Evolutionary conservation across 306 rosid species (phyloP), one percentile per base, ranked within the genome.

Genomic region (Morella rubra): DNA sequence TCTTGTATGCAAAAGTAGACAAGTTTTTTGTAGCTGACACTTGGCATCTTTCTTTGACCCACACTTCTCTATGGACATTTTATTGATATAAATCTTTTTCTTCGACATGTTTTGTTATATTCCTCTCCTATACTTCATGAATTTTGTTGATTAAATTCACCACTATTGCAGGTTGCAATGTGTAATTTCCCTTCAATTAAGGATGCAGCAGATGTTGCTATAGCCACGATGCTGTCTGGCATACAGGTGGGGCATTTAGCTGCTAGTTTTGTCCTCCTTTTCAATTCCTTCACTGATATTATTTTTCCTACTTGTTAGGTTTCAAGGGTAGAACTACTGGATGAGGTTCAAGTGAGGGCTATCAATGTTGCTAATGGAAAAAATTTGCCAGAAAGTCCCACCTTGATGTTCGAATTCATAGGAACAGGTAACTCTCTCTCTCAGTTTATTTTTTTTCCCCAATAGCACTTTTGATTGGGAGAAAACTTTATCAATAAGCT

Each of bases 151-250:
- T 78, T 75, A 73, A 73, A 73, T 45, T 56, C 56, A 69, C 76
- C 73, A 45, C 71, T 78, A 76, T 79, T 79, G 79, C 90, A 94
- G 97, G 98, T 90, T 86, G 97, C 98, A 70, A 89, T 90, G 97
- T 95, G 98, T 88, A 92, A 90, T 86, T 92, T 95, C 62, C 97
- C 96, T 83, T 84, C 97, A 32, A 75, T 90, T 75, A 95, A 95
- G 87, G 93, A 90, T 83, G 97, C 98, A 44, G 97, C 98, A 69
- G 93, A 92, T 89, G 98, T 90, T 78, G 96, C 97, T 82, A 90
- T 92, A 78, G 89, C 98, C 56, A 86, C 97, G 8, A 92, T 95
- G 98, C 85, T 84, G 87, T 90, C 93, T 73, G 97, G 98, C 67
- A 90, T 95, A 89, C 97, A 95, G 95, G 98, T 94, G 80, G 73